phyloP scores from a whole-genome alignment of 1,139 yeast genomes.

The Saccharomycopsis crataegensis region DNA sequence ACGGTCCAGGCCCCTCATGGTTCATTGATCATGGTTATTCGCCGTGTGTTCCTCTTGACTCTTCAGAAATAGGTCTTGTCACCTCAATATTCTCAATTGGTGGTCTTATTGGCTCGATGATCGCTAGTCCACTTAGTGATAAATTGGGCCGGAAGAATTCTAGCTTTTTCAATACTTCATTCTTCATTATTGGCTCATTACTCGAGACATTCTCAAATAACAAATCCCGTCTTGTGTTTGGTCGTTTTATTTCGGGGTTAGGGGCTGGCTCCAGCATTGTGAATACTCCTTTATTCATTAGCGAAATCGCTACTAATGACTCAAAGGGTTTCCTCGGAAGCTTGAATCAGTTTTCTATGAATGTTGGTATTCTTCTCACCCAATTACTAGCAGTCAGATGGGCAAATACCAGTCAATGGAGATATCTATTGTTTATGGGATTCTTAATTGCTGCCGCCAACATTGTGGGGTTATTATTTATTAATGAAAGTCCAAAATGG shows the following conservation, averaged over 20 bases:
- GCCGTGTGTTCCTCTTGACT: conserved; percentile 54
- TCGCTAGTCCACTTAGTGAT: conserved; percentile 68
- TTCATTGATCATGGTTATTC: conserved; percentile 27
- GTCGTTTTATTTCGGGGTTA: conserved; percentile 71
- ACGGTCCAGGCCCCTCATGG: conserved; percentile 26
- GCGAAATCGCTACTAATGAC: conserved; percentile 66
- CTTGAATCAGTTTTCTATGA: conserved; percentile 80
- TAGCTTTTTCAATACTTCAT: conserved; percentile 46
- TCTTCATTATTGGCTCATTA: conserved; percentile 63
- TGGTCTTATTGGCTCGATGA: conserved; percentile 71
- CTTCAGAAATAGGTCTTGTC: conserved; percentile 66
- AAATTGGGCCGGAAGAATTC: conserved; percentile 55
- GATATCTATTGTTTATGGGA: conserved; percentile 57
- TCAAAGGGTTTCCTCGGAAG: conserved; percentile 76
- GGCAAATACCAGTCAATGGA: conserved; percentile 66
- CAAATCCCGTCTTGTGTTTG: conserved; percentile 43
- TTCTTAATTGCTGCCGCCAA: conserved; percentile 45
- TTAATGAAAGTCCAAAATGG: conserved; percentile 89
- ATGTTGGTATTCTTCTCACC: conserved; percentile 73
- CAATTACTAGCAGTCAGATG: conserved; percentile 65
- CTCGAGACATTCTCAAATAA: conserved; percentile 49
- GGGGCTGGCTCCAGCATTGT: conserved; percentile 89
- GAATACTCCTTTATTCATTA: conserved; percentile 71
- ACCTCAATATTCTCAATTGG: conserved; percentile 84
- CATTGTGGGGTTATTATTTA: conserved; percentile 36